Evolutionary conservation across 2,329 filamentous ascomycete genomes (phyloP), one percentile per base, ranked within the genome.

Genomic region (Ascochyta rabiei): DNA sequence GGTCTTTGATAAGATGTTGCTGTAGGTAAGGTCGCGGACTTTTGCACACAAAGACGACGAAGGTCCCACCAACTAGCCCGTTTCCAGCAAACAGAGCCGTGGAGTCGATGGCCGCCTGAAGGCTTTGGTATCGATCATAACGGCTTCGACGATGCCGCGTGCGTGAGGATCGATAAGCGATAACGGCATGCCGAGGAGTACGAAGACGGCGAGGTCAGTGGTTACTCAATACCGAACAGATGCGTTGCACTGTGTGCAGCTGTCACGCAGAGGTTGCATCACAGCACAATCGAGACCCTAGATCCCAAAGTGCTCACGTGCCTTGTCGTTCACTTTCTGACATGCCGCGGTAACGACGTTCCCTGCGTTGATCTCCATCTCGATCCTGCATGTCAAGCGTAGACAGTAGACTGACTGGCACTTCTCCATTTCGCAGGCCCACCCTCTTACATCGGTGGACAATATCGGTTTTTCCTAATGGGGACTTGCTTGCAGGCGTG

Each of bases 301-400:
- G 9, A 24, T 18, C 18, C 23, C 33, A 44, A 35, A 28, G 23
- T 40, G 16, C 28, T 54, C 28, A 41, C 34, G 40, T 47, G 40
- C 23, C 10, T 41, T 41, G 5, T 34, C 19, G 35, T 46, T 30
- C 45, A 49, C 41, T 31, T 21, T n/a, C n/a, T 33, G 26, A 9
- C 44, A 28, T 45, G 31, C 46, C 46, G 52, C 46, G 45, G 45
- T 41, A 41, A 45, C 16, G 35, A 35, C 30, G 37, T 30, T 35
- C 52, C 52, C 52, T 54, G 52, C 30, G 52, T 44, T 45, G 52
- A 54, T 54, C 52, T 28, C 28, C 40, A 54, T 45, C 46, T 41
- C 45, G 45, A 54, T 49, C 45, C 52, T 45, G 52, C 51, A 48
- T 40, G 40, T 53, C 50, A 43, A 48, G 45, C 40, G 39, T 43